These are phyloP conservation scores for Cyclanthera cordifolia DNA, from an alignment of 306 rosid species.

Conservation along the genomic window DNA sequence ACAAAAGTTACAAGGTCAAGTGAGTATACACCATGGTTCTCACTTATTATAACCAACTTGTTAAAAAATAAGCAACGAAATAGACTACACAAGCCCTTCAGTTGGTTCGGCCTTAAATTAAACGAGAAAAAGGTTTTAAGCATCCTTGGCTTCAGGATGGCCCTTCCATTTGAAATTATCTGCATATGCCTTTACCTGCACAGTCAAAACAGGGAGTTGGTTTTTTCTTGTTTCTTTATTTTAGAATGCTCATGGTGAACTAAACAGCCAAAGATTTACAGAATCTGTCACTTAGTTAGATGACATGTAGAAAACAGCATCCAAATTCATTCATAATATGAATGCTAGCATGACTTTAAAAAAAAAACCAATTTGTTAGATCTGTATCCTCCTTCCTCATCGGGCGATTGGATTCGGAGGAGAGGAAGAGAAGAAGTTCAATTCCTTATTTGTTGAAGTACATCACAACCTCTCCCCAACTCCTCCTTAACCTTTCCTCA, in stretches of 20 bases:
- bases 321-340: not conserved
- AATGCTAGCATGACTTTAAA: not conserved
- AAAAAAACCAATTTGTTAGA: not conserved
- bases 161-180: constrained; percentile 99
- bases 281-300: not conserved
- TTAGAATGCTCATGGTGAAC: not conserved
- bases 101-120: constrained; percentile 18
- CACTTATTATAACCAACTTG: constrained; percentile 6
- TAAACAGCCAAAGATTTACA: not conserved
- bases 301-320: not conserved
- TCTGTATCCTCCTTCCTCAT: not conserved
- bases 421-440: no score
- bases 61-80: not conserved
- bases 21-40: not conserved
- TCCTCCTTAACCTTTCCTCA: no score
- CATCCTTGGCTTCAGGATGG: constrained; percentile 39
- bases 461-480: no score
- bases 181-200: constrained; percentile 67
- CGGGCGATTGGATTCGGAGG: no score
- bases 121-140: constrained; percentile 23
- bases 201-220: constrained; percentile 10
- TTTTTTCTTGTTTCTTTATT: not conserved
- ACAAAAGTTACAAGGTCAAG: constrained; percentile 2
- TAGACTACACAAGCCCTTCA: not conserved
- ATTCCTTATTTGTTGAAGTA: no score